Evolutionary conservation across 768 basidiomycete species (phyloP).

Genomic region (Hericium rajendrae): DNA sequence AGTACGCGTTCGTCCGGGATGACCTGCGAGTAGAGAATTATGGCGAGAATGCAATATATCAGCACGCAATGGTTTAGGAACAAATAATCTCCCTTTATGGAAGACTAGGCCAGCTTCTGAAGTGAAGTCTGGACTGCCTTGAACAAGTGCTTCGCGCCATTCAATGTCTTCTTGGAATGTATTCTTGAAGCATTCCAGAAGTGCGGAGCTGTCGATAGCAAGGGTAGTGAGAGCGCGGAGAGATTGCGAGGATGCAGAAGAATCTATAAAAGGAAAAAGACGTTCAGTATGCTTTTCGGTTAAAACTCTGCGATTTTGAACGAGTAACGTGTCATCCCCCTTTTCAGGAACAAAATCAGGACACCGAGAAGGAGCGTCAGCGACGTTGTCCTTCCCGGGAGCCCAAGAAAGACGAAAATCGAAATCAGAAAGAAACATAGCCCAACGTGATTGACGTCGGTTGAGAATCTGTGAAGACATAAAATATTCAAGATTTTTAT

Average conservation of each 20-base stretch:
- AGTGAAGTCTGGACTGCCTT: conserved; percentile 10
- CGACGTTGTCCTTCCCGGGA: conserved; percentile 18
- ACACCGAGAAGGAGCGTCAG: conserved; percentile 17
- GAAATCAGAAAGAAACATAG: conserved; percentile 24
- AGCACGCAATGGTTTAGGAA: conserved; percentile 23
- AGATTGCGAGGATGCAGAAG: background rate
- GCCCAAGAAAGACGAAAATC: conserved; percentile 23
- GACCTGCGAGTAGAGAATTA: conserved; percentile 29
- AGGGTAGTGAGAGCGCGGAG: conserved; percentile 13
- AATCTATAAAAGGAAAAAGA: conserved; percentile 1
- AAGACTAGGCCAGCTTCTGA: conserved; percentile 13
- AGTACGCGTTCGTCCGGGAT: conserved; percentile 30
- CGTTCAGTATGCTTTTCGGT: conserved; percentile 3
- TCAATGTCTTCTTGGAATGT: conserved; percentile 7
- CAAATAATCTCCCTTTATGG: conserved; percentile 20
- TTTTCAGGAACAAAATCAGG: conserved; percentile 17
- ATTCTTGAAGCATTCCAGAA: conserved; percentile 14
- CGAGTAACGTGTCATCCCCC: conserved; percentile 13
- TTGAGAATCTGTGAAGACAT: conserved; percentile 27
- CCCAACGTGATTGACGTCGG: conserved; percentile 34
- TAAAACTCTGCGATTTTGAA: conserved; percentile 6
- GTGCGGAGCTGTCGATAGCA: conserved; percentile 14
- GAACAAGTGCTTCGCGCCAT: conserved; percentile 13
- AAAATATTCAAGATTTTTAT: conserved; percentile 34
- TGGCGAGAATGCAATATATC: conserved; percentile 26